Percentiles rank a stretch among this genome's conserved stretches.
These are phyloP conservation scores for Russula lepida DNA, from an alignment of 768 basidiomycete genomes.

Conservation along the genomic window DNA sequence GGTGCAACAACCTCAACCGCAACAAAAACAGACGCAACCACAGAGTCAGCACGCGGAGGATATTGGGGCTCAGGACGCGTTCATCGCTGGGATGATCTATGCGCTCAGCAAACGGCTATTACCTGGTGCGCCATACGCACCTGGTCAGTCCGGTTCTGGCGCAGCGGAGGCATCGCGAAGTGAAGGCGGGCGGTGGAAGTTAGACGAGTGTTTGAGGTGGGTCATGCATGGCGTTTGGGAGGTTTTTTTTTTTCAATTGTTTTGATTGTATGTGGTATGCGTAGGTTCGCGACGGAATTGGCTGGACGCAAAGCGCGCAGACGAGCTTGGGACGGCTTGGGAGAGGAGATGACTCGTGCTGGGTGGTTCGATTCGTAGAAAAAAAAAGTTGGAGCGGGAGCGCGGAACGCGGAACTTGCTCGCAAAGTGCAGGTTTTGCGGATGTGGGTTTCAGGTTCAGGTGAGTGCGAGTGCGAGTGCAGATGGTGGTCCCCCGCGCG, in stretches of 20 bases:
- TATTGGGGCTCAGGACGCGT: slow-evolving; percentile 72
- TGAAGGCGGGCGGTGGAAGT: slow-evolving; percentile 51
- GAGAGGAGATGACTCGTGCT: slow-evolving; percentile 61
- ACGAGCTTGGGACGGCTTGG: slow-evolving; percentile 57
- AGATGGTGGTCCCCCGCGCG: too few species aligned
- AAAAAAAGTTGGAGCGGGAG: too few species aligned
- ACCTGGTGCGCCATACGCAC: slow-evolving; percentile 73
- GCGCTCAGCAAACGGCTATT: slow-evolving; percentile 61
- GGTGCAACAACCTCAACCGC: neutral
- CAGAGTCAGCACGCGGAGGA: slow-evolving; percentile 46
- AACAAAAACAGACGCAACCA: neutral
- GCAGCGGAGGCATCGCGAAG: slow-evolving; percentile 17
- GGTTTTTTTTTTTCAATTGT: too few species aligned
- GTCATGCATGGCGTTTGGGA: too few species aligned
- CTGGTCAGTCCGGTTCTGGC: slow-evolving; percentile 32
- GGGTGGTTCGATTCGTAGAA: slow-evolving; percentile 58
- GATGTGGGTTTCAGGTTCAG: too few species aligned
- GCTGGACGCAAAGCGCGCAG: slow-evolving; percentile 65
- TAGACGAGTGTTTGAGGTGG: slow-evolving; percentile 83
- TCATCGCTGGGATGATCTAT: slow-evolving; percentile 84
- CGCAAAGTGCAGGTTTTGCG: too few species aligned
- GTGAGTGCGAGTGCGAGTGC: too few species aligned
- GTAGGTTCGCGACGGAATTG: slow-evolving; percentile 76
- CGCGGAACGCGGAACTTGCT: too few species aligned
- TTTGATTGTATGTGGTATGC: neutral